Evolutionary conservation across 1,284 basidiomycete species (phyloP).

Genomic region (Malassezia psittaci): DNA sequence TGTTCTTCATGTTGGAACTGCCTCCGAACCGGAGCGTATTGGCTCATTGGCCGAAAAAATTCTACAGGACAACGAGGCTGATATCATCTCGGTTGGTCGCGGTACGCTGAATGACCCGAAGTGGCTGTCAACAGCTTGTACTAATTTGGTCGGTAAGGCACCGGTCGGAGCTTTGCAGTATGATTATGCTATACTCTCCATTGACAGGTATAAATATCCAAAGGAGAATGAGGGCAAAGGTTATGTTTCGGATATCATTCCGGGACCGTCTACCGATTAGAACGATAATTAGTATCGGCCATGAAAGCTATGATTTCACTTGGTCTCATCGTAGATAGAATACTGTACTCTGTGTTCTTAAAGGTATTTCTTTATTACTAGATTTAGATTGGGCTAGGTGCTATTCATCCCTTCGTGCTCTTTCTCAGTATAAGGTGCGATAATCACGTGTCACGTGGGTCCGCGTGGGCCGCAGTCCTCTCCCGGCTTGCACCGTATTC

Average conservation of each 20-base stretch:
- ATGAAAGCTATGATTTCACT: no score
- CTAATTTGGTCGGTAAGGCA: slow-evolving; percentile 21
- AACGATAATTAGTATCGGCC: no score
- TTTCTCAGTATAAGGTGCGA: no score
- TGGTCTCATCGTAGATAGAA: no score
- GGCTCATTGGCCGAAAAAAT: slow-evolving; percentile 34
- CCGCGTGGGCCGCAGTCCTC: slow-evolving; percentile 9
- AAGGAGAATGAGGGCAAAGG: background rate
- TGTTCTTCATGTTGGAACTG: slow-evolving; percentile 32
- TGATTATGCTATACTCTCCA: background rate
- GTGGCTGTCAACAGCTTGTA: slow-evolving; percentile 29
- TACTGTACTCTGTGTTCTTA: no score
- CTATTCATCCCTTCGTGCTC: no score
- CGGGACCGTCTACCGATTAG: no score
- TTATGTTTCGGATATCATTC: no score
- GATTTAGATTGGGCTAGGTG: no score
- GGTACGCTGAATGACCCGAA: slow-evolving; percentile 32
- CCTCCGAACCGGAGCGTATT: slow-evolving; percentile 16
- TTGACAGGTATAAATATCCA: background rate
- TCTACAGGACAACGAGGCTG: slow-evolving; percentile 23
- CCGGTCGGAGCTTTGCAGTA: slow-evolving; percentile 9
- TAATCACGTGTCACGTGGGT: background rate
- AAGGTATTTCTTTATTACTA: no score
- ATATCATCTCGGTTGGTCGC: slow-evolving; percentile 32
- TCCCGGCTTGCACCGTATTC: slow-evolving; percentile 2